Conservation (phyloP, 129 eudicot genomes). For the Escallonia rubra region DNA sequence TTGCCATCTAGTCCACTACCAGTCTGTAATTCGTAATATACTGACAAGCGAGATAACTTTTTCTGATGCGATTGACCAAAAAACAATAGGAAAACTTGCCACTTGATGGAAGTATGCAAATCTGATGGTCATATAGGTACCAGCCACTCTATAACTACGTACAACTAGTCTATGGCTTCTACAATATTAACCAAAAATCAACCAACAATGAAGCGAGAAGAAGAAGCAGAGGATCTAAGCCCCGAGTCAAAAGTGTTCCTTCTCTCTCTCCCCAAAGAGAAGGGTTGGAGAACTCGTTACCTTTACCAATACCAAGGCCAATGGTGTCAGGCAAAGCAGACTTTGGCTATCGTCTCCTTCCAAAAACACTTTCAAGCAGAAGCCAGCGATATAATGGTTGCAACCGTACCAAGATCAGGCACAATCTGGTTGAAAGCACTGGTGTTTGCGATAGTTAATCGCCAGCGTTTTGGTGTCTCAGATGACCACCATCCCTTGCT, state of each 20-base stretch:
- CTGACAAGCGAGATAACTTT: too few species aligned
- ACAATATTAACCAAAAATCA: background rate
- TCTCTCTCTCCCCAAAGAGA: conserved; percentile 26
- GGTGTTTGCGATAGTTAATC: conserved; percentile 11
- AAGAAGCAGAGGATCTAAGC: background rate
- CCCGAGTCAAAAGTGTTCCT: conserved; percentile 14
- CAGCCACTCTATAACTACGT: too few species aligned
- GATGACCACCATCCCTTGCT: conserved; percentile 15
- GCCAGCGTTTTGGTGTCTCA: background rate
- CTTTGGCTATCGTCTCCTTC: conserved; percentile 14
- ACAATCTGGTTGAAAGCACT: conserved; percentile 37
- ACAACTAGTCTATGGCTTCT: background rate
- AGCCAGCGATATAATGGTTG: conserved; percentile 20
- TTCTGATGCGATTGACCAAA: too few species aligned
- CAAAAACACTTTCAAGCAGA: conserved; percentile 28
- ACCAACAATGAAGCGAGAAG: background rate
- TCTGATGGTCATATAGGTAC: too few species aligned
- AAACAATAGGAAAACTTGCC: too few species aligned
- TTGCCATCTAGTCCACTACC: too few species aligned
- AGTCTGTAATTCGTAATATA: too few species aligned
- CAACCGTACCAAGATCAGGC: conserved; percentile 26
- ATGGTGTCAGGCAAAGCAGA: conserved; percentile 34
- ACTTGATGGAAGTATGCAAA: too few species aligned
- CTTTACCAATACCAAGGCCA: conserved; percentile 25
- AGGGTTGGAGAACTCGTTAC: conserved; percentile 26